Conservation (phyloP, 306 rosid genomes). For the Quercus variabilis region DNA sequence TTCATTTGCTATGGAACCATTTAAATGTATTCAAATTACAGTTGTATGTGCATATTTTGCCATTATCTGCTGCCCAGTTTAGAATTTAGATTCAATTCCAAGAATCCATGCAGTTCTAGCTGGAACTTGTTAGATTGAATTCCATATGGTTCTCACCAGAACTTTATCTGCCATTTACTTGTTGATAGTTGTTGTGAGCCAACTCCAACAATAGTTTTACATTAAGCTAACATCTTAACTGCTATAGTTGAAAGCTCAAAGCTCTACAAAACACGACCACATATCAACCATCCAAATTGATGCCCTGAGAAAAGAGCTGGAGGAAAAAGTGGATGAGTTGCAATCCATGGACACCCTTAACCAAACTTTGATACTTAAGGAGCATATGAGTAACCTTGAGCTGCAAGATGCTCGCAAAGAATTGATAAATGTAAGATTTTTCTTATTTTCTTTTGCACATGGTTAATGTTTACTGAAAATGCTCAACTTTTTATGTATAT, state of each 20-base stretch:
- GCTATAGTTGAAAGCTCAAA: neutral
- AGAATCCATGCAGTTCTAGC: too few species aligned
- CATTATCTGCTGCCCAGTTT: too few species aligned
- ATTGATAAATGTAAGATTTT: neutral
- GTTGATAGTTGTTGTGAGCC: too few species aligned
- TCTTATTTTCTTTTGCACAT: neutral
- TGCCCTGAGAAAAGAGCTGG: neutral
- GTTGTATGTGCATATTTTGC: too few species aligned
- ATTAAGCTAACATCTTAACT: too few species aligned
- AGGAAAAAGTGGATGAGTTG: neutral
- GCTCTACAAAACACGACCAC: neutral
- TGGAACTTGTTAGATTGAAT: too few species aligned
- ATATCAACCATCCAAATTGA: neutral
- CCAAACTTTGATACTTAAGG: neutral
- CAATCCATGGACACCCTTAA: neutral
- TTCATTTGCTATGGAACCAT: too few species aligned
- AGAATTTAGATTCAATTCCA: too few species aligned
- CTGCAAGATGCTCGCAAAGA: constrained; percentile 1
- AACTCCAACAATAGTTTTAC: too few species aligned
- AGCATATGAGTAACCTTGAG: neutral
- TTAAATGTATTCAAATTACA: too few species aligned
- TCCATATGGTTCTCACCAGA: too few species aligned
- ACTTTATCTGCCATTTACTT: too few species aligned
- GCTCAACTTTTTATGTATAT: neutral
- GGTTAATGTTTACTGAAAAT: neutral